phyloP scores from a whole-genome alignment of 257 asterid genomes.

The Plantago major region DNA sequence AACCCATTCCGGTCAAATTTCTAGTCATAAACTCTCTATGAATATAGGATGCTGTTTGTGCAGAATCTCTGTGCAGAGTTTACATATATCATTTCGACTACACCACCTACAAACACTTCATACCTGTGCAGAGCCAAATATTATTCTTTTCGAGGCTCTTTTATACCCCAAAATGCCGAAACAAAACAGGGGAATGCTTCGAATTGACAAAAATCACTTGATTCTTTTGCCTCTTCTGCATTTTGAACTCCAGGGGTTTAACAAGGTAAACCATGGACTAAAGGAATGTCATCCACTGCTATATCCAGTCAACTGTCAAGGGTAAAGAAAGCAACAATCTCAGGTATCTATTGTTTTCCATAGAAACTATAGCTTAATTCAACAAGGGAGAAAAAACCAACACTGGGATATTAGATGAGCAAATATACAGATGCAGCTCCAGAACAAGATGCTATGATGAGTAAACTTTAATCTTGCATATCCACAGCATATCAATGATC shows the following conservation, averaged over 20 bases:
- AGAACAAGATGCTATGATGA: not conserved
- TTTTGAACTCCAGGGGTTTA: not conserved
- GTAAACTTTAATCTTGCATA: not conserved
- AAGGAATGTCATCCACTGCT: not conserved
- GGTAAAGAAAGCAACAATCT: not conserved
- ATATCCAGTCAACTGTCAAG: constrained; percentile 17
- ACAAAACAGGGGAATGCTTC: not conserved
- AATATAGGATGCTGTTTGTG: no score
- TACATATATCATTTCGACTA: no score
- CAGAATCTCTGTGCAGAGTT: no score
- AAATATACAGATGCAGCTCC: not conserved
- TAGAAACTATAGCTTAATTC: no score
- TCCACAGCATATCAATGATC: not conserved
- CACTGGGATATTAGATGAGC: no score
- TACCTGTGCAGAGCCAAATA: not conserved
- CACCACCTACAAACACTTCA: no score
- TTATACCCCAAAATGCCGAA: not conserved
- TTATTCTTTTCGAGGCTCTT: constrained; percentile 6
- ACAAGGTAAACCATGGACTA: not conserved
- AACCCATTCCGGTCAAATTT: no score
- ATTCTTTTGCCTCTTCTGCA: constrained; percentile 6
- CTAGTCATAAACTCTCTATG: no score
- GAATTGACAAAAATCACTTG: not conserved
- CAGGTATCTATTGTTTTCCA: no score
- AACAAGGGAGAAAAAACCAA: no score